Conservation (phyloP, 148 eudicot genomes). For the Dysphania ambrosioides region DNA sequence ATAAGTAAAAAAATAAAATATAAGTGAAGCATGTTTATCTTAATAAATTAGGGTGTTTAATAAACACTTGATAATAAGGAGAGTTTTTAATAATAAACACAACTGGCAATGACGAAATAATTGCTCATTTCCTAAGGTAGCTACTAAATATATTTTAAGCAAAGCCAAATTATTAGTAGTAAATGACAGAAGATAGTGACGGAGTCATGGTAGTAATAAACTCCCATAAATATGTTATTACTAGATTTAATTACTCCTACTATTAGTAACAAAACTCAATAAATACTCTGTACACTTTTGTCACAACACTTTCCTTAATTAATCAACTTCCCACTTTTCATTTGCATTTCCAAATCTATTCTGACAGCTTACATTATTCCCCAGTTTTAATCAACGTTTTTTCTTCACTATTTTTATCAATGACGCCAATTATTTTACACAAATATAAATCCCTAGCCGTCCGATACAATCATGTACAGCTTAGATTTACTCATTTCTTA, state of each 20-base stretch:
- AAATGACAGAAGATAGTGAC: slow-evolving; percentile 10
- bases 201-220: neutral
- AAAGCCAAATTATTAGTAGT: neutral
- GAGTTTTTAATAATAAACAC: no score
- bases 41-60: no score
- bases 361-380: slow-evolving; percentile 12
- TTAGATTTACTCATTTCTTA: slow-evolving; percentile 18
- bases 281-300: no score
- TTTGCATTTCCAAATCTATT: slow-evolving; percentile 6
- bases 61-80: no score
- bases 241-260: neutral
- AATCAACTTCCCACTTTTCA: neutral
- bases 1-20: no score
- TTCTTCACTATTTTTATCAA: neutral
- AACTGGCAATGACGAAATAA: neutral
- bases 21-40: no score
- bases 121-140: neutral
- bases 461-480: neutral
- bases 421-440: neutral
- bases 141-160: neutral
- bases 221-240: no score
- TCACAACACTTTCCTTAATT: no score
- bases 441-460: slow-evolving; percentile 5
- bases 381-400: neutral
- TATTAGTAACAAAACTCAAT: neutral